phyloP scores from a whole-genome alignment of 1,139 yeast species.

The Magnusiomyces suaveolens region DNA sequence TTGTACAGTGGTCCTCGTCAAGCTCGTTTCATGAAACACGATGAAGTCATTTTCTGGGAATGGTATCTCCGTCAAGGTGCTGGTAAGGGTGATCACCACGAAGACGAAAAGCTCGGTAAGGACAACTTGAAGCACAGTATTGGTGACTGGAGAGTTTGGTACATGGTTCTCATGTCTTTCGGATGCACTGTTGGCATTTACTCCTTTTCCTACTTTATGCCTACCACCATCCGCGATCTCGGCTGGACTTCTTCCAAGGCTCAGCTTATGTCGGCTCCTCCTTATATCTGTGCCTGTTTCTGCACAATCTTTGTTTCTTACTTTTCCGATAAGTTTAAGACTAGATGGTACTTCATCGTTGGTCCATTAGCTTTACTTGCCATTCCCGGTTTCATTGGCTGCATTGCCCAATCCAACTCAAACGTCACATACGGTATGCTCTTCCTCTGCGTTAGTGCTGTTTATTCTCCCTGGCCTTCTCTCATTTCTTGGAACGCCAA shows the following conservation, averaged over 20 bases:
- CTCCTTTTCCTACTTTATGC: slow-evolving; percentile 27
- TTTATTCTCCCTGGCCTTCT: slow-evolving; percentile 11
- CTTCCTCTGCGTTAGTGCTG: slow-evolving; percentile 9
- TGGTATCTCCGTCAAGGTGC: slow-evolving; percentile 10
- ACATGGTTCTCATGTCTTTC: slow-evolving; percentile 10
- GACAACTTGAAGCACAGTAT: slow-evolving; percentile 11
- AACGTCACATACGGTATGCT: slow-evolving; percentile 9
- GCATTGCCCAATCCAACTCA: slow-evolving; percentile 3
- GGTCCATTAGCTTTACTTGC: slow-evolving; percentile 4
- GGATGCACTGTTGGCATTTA: slow-evolving; percentile 18
- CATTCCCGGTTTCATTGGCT: slow-evolving; percentile 7
- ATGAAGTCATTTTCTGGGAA: slow-evolving; percentile 36
- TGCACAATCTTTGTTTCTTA: slow-evolving; percentile 29
- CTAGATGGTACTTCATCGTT: slow-evolving; percentile 3
- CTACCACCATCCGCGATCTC: slow-evolving; percentile 28
- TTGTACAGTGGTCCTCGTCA: slow-evolving; percentile 44
- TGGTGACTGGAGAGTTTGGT: slow-evolving; percentile 17
- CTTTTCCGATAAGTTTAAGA: slow-evolving; percentile 28
- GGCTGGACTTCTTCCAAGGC: slow-evolving; percentile 26
- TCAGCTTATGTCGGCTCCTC: slow-evolving; percentile 32
- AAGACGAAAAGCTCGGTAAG: slow-evolving; percentile 3
- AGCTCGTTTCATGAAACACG: slow-evolving; percentile 40
- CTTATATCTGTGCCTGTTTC: slow-evolving; percentile 31
- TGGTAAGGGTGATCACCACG: slow-evolving; percentile 7
- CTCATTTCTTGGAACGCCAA: slow-evolving; percentile 12